Evolutionary conservation across 208 protist species (phyloP).

Genomic region (Acanthamoeba royreba): DNA sequence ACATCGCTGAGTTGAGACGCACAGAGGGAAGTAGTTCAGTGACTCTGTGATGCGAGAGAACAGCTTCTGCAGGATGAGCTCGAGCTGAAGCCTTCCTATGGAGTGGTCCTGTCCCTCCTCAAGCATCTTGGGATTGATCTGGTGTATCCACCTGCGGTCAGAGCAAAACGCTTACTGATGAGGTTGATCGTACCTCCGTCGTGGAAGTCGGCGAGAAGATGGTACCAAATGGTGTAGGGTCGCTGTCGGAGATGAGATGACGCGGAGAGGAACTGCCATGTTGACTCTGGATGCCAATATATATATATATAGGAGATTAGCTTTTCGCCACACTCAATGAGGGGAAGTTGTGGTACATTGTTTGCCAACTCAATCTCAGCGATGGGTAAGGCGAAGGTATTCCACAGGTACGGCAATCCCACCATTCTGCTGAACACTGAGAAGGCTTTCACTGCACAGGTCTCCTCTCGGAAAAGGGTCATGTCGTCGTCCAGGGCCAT

Average conservation of each 20-base stretch:
- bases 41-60: not conserved
- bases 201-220: not conserved
- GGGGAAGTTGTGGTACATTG: not conserved
- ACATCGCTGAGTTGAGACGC: not conserved
- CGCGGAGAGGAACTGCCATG: too few species aligned
- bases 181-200: not conserved
- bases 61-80: slow-evolving; percentile 17
- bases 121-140: not conserved
- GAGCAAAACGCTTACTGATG: not conserved
- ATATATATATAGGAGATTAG: not conserved
- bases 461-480: not conserved
- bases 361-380: slow-evolving; percentile 8
- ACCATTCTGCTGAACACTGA: not conserved
- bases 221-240: not conserved
- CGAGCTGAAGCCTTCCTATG: not conserved
- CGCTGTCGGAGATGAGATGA: too few species aligned
- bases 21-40: not conserved
- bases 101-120: slow-evolving; percentile 7
- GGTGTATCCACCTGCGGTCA: not conserved
- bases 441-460: not conserved
- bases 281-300: not conserved
- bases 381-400: not conserved
- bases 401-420: not conserved
- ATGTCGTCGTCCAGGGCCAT: not conserved
- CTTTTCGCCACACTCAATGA: too few species aligned